These are phyloP conservation scores for Penicillium chermesinum DNA, from an alignment of 495 filamentous ascomycete species.

Conservation along the genomic window DNA sequence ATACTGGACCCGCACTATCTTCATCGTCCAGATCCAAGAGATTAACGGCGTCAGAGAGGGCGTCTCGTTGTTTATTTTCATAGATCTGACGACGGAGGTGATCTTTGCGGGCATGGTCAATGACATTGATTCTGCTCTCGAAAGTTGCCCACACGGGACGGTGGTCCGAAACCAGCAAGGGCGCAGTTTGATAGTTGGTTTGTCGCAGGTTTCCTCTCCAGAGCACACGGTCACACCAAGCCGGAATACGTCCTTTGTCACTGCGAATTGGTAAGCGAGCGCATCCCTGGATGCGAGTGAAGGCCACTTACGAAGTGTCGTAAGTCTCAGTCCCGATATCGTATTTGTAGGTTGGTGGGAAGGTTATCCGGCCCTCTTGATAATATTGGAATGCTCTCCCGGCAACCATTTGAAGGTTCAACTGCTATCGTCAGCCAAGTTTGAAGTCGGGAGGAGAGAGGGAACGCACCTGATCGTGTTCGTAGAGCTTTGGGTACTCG, in stretches of 20 bases:
- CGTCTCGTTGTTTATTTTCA: slow-evolving; percentile 54
- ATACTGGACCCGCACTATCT: slow-evolving; percentile 65
- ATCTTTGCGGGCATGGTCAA: slow-evolving; percentile 69
- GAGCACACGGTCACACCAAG: slow-evolving; percentile 93
- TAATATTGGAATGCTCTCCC: slow-evolving; percentile 87
- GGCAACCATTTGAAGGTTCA: slow-evolving; percentile 94
- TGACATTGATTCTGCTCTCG: slow-evolving; percentile 69
- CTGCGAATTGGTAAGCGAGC: slow-evolving; percentile 30
- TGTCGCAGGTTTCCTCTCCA: slow-evolving; percentile 83
- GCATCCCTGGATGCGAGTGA: neutral
- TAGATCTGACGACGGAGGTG: slow-evolving; percentile 68
- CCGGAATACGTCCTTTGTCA: slow-evolving; percentile 90
- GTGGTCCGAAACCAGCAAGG: slow-evolving; percentile 86
- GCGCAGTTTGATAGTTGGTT: slow-evolving; percentile 69
- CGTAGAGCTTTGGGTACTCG: slow-evolving; percentile 75
- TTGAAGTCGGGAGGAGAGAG: neutral
- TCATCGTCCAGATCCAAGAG: slow-evolving; percentile 65
- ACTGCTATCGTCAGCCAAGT: slow-evolving; percentile 27
- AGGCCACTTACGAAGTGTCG: slow-evolving; percentile 71
- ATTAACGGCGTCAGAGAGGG: slow-evolving; percentile 29
- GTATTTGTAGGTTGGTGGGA: slow-evolving; percentile 93
- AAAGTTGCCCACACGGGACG: slow-evolving; percentile 89
- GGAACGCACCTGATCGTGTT: slow-evolving; percentile 77
- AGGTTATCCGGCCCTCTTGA: slow-evolving; percentile 77
- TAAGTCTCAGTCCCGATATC: slow-evolving; percentile 82